Evolutionary conservation across 23 red algal species (phyloP).

Genomic region (Gracilaria gracilis): DNA sequence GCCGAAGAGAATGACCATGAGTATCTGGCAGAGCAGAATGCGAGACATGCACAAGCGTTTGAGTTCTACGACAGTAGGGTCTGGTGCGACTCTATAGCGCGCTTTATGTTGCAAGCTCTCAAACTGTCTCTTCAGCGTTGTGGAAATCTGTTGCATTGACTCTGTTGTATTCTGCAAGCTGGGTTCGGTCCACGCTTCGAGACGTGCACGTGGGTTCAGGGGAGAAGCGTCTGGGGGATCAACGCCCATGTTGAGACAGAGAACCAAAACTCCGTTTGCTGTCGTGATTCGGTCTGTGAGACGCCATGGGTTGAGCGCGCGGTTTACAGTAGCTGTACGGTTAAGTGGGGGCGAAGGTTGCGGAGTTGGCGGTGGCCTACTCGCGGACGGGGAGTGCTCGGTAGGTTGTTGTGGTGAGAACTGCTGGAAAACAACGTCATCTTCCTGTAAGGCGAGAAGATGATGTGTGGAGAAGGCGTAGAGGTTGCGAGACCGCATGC

Average conservation of each 20-base stretch:
- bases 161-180: conserved; percentile 64
- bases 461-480: conserved; percentile 11
- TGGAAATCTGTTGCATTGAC: conserved; percentile 38
- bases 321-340: not conserved
- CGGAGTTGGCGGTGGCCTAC: not conserved
- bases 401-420: not conserved
- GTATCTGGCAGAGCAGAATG: conserved; percentile 78
- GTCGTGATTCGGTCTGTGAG: conserved; percentile 91
- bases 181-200: conserved; percentile 98
- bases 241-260: conserved; percentile 98
- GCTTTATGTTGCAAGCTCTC: conserved; percentile 76
- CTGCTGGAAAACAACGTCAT: not conserved
- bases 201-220: conserved; percentile 84
- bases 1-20: conserved; percentile 87
- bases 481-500: not conserved
- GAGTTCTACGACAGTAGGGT: conserved; percentile 86
- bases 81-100: conserved; percentile 65
- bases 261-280: conserved; percentile 77
- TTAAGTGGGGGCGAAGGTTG: not conserved
- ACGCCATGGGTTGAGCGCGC: conserved; percentile 74
- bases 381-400: not conserved
- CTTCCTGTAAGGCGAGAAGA: conserved; percentile 25
- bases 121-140: conserved; percentile 60
- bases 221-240: conserved; percentile 90
- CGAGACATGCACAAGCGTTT: conserved; percentile 77